phyloP scores from a whole-genome alignment of 75 land plant genomes.

The Picea glauca region DNA sequence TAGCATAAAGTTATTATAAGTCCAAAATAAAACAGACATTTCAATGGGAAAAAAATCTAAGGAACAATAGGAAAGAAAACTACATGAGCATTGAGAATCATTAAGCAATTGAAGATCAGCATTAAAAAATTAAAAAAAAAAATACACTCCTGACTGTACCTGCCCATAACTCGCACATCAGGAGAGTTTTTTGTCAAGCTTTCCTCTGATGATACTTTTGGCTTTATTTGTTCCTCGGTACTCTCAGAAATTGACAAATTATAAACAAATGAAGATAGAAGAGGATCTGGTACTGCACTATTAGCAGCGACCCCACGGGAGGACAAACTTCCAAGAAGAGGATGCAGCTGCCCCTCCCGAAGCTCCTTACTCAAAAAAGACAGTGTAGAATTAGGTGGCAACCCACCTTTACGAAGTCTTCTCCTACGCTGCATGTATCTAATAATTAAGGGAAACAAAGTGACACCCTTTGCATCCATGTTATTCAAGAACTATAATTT shows the following conservation, averaged over 20 bases:
- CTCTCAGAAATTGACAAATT: constrained; percentile 33
- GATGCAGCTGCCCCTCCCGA: constrained; percentile 47
- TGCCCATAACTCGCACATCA: background rate
- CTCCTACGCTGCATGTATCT: constrained; percentile 59
- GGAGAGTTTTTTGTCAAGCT: background rate
- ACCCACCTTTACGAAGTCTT: constrained; percentile 34
- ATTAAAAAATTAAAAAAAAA: too few relatives aligned
- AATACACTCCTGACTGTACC: background rate
- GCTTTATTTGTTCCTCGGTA: constrained; percentile 13
- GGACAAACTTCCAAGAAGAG: constrained; percentile 34
- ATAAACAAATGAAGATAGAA: constrained; percentile 58
- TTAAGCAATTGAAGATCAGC: background rate
- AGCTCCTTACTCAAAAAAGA: constrained; percentile 60
- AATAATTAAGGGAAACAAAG: constrained; percentile 46
- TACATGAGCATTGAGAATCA: background rate
- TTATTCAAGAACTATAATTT: constrained; percentile 1
- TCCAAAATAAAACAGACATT: too few relatives aligned
- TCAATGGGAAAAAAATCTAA: background rate
- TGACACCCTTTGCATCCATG: background rate
- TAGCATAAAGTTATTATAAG: background rate
- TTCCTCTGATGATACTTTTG: background rate
- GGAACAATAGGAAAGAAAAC: background rate
- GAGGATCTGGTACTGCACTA: constrained; percentile 50
- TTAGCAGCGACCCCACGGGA: constrained; percentile 22
- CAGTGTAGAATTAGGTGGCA: constrained; percentile 33